Evolutionary conservation across 2,329 filamentous ascomycete genomes (phyloP).

Genomic region (Colletotrichum spaethianum): DNA sequence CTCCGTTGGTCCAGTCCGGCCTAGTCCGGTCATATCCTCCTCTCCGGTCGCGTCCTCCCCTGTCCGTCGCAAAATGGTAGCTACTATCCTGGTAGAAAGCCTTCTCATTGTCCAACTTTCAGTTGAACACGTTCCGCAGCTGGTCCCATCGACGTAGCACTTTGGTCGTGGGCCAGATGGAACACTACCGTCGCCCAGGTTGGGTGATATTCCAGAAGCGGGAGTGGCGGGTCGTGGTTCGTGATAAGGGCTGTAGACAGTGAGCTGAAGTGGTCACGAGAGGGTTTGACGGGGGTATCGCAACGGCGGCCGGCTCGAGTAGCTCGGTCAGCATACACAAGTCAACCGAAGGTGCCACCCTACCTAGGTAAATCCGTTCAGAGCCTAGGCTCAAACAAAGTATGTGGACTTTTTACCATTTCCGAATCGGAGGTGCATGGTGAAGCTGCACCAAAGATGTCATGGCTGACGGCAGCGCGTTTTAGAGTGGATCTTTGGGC

Average conservation of each 20-base stretch:
- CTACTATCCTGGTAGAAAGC: not conserved
- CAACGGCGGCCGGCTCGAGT: not conserved
- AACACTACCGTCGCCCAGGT: not conserved
- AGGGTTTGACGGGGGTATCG: not conserved
- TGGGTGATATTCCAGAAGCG: too few relatives aligned
- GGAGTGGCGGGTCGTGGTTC: not conserved
- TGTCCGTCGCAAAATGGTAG: not conserved
- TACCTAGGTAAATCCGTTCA: not conserved
- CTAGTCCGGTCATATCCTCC: constrained; percentile 6
- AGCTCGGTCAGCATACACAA: not conserved
- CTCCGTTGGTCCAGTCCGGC: constrained; percentile 31
- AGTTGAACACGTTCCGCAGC: not conserved
- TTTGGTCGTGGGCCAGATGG: not conserved
- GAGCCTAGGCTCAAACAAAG: not conserved
- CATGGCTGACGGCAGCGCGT: not conserved
- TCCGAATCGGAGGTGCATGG: not conserved
- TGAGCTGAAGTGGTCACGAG: not conserved
- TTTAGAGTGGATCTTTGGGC: not conserved
- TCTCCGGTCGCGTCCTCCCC: too few relatives aligned
- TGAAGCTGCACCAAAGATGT: not conserved
- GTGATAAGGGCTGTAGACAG: not conserved
- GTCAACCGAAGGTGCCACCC: not conserved
- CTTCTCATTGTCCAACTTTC: not conserved
- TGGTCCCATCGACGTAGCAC: not conserved
- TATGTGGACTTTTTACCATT: not conserved